Percentiles rank a stretch among this genome's conserved stretches.
These are phyloP conservation scores for Aspergillus incahuasiensis DNA, from an alignment of 495 filamentous ascomycete species.

Conservation along the genomic window DNA sequence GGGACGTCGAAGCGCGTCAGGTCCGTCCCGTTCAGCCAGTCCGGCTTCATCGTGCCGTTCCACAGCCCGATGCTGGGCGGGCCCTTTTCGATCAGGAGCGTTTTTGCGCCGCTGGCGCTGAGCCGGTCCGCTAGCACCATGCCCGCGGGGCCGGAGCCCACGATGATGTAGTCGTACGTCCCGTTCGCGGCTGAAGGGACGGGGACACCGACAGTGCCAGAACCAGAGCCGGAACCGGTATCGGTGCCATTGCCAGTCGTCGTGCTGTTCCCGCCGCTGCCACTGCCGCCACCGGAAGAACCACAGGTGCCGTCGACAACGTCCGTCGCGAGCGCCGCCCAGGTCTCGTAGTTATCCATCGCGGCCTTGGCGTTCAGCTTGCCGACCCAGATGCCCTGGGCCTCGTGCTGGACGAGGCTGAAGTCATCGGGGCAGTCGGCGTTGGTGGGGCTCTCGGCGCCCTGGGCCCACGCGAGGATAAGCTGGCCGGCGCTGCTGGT, in stretches of 20 bases:
- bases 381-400: slow-evolving; percentile 12
- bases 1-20: slow-evolving; percentile 78
- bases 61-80: slow-evolving; percentile 27
- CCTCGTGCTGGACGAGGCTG: slow-evolving; percentile 11
- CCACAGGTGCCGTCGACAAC: slow-evolving; percentile 11
- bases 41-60: slow-evolving; percentile 27
- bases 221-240: no score
- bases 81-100: slow-evolving; percentile 38
- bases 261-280: neutral
- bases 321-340: slow-evolving; percentile 11
- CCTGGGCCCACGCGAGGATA: slow-evolving; percentile 15
- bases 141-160: slow-evolving; percentile 34
- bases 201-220: slow-evolving; percentile 1
- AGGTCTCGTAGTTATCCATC: slow-evolving; percentile 6
- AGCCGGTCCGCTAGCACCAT: slow-evolving; percentile 58
- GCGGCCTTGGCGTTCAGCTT: slow-evolving; percentile 8
- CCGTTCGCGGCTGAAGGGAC: slow-evolving; percentile 8
- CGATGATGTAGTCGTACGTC: slow-evolving; percentile 54
- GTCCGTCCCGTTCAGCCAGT: slow-evolving; percentile 21
- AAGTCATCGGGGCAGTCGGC: slow-evolving; percentile 14
- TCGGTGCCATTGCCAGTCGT: neutral
- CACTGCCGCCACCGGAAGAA: slow-evolving; percentile 8
- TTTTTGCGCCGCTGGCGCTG: slow-evolving; percentile 50
- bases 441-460: neutral
- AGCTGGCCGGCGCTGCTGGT: slow-evolving; percentile 6